Evolutionary conservation across 2,329 filamentous ascomycete species (phyloP).

Genomic region (Stachybotrys echinatus): DNA sequence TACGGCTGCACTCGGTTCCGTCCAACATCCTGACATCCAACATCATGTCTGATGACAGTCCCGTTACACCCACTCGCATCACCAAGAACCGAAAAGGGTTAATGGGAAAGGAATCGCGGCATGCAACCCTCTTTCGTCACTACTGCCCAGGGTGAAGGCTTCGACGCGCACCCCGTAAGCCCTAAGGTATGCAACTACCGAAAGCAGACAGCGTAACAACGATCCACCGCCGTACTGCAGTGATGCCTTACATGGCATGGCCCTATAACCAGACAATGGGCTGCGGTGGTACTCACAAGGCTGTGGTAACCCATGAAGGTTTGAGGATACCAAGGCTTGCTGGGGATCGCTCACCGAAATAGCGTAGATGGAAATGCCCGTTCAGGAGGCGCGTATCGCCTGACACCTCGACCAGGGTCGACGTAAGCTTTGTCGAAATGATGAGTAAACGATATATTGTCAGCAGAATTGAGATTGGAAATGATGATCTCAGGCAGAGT

Average conservation of each 20-base stretch:
- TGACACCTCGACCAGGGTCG: too few species aligned
- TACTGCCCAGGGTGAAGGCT: too few species aligned
- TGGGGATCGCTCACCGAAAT: not conserved
- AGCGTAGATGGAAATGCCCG: too few species aligned
- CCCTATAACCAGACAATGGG: not conserved
- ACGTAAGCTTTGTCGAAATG: too few species aligned
- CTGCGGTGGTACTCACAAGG: not conserved
- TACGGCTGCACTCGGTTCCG: too few species aligned
- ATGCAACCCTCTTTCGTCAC: not conserved
- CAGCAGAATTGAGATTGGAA: too few species aligned
- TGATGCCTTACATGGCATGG: not conserved
- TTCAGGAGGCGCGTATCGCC: too few species aligned
- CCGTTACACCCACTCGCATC: too few species aligned
- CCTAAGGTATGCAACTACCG: not conserved
- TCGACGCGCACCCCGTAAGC: not conserved
- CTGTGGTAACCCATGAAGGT: not conserved
- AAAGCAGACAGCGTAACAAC: not conserved
- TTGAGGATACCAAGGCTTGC: not conserved
- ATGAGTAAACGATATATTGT: too few species aligned
- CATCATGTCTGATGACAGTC: too few species aligned
- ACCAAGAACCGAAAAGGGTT: not conserved
- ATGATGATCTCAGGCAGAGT: too few species aligned
- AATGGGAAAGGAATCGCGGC: not conserved
- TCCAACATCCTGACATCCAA: too few species aligned
- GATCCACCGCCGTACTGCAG: not conserved